Evolutionary conservation across 108 stramenopile species (phyloP).

Genomic region (Epipyxis sp.): DNA sequence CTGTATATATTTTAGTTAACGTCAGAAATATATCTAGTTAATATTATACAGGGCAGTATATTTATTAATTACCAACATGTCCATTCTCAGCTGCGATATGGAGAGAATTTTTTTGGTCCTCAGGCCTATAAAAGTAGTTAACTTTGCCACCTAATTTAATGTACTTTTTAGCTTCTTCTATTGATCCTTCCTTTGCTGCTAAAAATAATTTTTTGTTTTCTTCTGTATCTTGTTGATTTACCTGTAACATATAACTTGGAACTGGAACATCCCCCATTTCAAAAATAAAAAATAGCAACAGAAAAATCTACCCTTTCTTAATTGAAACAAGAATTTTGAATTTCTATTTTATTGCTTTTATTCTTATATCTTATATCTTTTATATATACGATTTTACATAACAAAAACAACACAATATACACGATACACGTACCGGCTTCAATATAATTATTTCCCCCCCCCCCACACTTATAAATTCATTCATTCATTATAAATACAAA

Average conservation of each 20-base stretch:
- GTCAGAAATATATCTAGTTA: no score
- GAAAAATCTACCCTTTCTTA: no score
- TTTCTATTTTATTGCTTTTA: not conserved
- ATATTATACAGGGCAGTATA: no score
- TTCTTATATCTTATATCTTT: no score
- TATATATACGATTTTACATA: no score
- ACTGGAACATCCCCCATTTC: not conserved
- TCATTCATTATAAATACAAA: no score
- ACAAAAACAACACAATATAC: no score
- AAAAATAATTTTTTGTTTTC: not conserved
- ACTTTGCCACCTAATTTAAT: not conserved
- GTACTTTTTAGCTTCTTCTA: not conserved
- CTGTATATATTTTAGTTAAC: no score
- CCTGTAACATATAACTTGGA: not conserved
- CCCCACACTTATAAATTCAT: not conserved
- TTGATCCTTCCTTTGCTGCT: not conserved
- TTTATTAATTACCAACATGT: not conserved
- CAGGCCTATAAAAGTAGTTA: not conserved
- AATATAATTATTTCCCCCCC: not conserved
- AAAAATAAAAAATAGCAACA: no score
- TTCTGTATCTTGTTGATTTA: not conserved
- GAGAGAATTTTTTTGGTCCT: conserved; percentile 15
- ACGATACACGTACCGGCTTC: not conserved
- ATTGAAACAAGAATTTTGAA: no score
- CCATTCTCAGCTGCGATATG: conserved; percentile 1